These are phyloP conservation scores for Pseudogymnoascus sp. DNA, from an alignment of 2,329 filamentous ascomycete species.

Conservation along the genomic window DNA sequence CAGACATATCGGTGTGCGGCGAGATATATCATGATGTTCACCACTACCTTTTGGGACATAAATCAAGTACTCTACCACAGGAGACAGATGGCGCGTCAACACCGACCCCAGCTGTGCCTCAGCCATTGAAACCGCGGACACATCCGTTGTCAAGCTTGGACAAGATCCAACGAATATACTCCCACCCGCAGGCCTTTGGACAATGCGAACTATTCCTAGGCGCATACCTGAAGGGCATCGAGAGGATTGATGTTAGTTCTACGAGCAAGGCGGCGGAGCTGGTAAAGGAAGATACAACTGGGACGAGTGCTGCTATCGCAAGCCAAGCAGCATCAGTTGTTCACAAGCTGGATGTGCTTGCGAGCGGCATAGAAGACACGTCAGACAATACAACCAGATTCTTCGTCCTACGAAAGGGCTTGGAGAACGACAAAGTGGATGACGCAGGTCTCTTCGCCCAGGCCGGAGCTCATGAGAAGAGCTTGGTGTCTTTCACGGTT, in stretches of 20 bases:
- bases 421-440: slow-evolving; percentile 15
- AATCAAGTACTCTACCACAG: slow-evolving; percentile 11
- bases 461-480: slow-evolving; percentile 43
- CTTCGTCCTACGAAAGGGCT: slow-evolving; percentile 49
- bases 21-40: slow-evolving; percentile 84
- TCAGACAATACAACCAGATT: slow-evolving; percentile 75
- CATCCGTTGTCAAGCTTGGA: slow-evolving; percentile 45
- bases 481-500: slow-evolving; percentile 76
- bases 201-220: slow-evolving; percentile 76
- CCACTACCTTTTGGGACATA: slow-evolving; percentile 70
- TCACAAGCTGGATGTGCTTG: slow-evolving; percentile 63
- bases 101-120: slow-evolving; percentile 42
- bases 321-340: slow-evolving; percentile 65
- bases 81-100: slow-evolving; percentile 32
- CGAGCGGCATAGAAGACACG: slow-evolving; percentile 62
- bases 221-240: slow-evolving; percentile 61
- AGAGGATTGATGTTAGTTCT: slow-evolving; percentile 74
- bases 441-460: neutral
- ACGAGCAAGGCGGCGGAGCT: slow-evolving; percentile 81
- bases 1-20: slow-evolving; percentile 66
- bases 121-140: slow-evolving; percentile 38
- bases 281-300: slow-evolving; percentile 51
- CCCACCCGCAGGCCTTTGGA: slow-evolving; percentile 91
- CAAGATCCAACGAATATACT: slow-evolving; percentile 71
- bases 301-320: slow-evolving; percentile 68